Base-by-base conservation (phyloP, 2,329 filamentous ascomycete genomes). In the Botrytis tulipae region DNA sequence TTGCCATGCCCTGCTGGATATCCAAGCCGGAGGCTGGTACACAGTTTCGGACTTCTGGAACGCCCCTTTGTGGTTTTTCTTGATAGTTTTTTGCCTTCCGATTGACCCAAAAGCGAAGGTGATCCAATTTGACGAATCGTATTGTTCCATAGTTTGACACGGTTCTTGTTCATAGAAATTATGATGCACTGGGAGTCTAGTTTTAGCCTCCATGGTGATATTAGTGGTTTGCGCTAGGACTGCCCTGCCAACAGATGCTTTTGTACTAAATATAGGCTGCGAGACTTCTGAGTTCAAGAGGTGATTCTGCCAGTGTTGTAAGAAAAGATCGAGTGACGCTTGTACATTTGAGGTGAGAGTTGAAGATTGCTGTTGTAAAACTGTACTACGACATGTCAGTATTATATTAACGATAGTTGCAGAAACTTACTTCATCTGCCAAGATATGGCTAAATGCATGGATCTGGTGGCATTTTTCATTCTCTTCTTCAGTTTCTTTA, bases 401-500 rank as follows among this genome's bases (percentile, higher is more conserved):
- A 22, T 46, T 22, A 46, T 3, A 22, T 46, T 46, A 3, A 46
- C 0, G 44, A 46, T 22, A 4, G 7, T 46, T 22, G 0, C 7
- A 22, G 44, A 22, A 46, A 46, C 44, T 46, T 12, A 76, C 75
- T 61, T 71, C 3, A 61, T 76, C 51, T 75, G 74, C n/a, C 67
- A 73, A 16, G 73, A 59, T 18, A 66, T 73, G 3, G 75, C 67
- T 32, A 74, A 29, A 42, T 44, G 25, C n/a, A 75, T 29, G 5
- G 74, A 25, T 14, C 54, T 42, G 5, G 73, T 63, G 1, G 75
- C 75, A 71, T 59, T 63, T 25, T 74, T 71, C 40, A 76, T 48
- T 35, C 71, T 68, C n/a, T 32, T 66, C 35, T 74, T 72, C 51
- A 74, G 35, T 48, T 16, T 72, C n/a, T 74, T 73, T 14, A 74